Percentiles rank a stretch among this genome's conserved stretches.
Evolutionary conservation across 495 filamentous ascomycete genomes (phyloP).

Genomic region (Symbiotaphrina buchneri): DNA sequence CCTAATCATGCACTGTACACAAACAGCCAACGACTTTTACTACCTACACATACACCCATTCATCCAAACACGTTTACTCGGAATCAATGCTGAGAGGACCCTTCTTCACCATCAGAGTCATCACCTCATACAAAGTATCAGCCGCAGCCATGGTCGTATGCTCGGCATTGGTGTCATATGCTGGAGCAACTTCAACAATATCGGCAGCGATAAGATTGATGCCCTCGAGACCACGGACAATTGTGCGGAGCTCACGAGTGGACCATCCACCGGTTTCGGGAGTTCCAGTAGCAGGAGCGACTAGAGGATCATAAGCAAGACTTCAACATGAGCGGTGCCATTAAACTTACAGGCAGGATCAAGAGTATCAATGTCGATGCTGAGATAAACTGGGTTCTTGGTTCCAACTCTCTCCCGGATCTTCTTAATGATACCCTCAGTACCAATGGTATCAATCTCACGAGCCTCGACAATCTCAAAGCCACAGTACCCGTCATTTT

Average conservation of each 20-base stretch:
- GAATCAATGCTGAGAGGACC: slow-evolving; percentile 17
- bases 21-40: neutral
- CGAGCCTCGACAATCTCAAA: slow-evolving; percentile 64
- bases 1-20: neutral
- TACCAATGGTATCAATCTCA: slow-evolving; percentile 59
- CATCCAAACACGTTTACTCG: neutral
- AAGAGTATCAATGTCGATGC: slow-evolving; percentile 73
- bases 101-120: slow-evolving; percentile 43
- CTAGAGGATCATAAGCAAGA: slow-evolving; percentile 11
- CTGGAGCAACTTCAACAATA: slow-evolving; percentile 53
- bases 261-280: slow-evolving; percentile 77
- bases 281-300: slow-evolving; percentile 67
- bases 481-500: slow-evolving; percentile 66
- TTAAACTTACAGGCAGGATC: slow-evolving; percentile 51
- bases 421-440: slow-evolving; percentile 46
- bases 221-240: slow-evolving; percentile 49
- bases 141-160: slow-evolving; percentile 46
- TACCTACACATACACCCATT: neutral
- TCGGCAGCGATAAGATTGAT: slow-evolving; percentile 62
- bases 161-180: slow-evolving; percentile 48
- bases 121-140: slow-evolving; percentile 39
- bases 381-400: slow-evolving; percentile 55
- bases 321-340: neutral
- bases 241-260: slow-evolving; percentile 53
- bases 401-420: slow-evolving; percentile 54